phyloP scores from a whole-genome alignment of 441 rosid genomes.

The Metrosideros polymorpha region DNA sequence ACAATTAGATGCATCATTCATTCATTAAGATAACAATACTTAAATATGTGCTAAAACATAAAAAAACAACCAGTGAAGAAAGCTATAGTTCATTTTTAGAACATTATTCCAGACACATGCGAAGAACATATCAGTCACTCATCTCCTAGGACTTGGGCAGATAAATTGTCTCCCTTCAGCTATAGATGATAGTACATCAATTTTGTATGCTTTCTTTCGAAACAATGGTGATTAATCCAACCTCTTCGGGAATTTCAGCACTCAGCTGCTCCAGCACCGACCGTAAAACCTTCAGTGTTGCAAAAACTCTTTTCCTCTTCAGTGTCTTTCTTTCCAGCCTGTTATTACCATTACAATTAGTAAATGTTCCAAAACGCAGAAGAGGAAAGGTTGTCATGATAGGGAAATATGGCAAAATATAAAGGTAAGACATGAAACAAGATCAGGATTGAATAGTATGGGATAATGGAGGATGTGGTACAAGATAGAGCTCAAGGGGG shows the following conservation, averaged over 20 bases:
- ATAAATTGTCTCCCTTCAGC: not conserved
- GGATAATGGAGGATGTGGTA: not conserved
- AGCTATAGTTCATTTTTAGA: not conserved
- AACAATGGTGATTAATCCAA: constrained; percentile 18
- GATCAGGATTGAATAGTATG: not conserved
- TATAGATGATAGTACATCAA: not conserved
- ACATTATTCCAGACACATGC: not conserved
- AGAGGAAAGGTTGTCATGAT: not conserved
- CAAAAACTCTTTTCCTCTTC: constrained; percentile 78
- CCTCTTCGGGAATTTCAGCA: constrained; percentile 89
- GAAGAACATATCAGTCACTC: not conserved
- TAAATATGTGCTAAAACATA: too few species aligned
- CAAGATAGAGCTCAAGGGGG: not conserved
- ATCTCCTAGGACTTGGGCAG: not conserved
- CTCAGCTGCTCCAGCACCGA: constrained; percentile 76
- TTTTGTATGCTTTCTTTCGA: not conserved
- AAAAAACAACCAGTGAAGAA: not conserved
- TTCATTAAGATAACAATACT: not conserved
- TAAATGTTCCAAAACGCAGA: not conserved
- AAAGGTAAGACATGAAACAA: not conserved
- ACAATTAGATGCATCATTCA: not conserved
- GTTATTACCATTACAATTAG: not conserved
- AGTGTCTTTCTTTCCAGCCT: constrained; percentile 88
- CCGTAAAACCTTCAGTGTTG: constrained; percentile 79
- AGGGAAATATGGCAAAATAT: not conserved